Percentiles rank a stretch among this genome's conserved stretches.
These are phyloP conservation scores for Penicillium cosmopolitanum DNA, from an alignment of 495 filamentous ascomycete genomes.

Conservation along the genomic window DNA sequence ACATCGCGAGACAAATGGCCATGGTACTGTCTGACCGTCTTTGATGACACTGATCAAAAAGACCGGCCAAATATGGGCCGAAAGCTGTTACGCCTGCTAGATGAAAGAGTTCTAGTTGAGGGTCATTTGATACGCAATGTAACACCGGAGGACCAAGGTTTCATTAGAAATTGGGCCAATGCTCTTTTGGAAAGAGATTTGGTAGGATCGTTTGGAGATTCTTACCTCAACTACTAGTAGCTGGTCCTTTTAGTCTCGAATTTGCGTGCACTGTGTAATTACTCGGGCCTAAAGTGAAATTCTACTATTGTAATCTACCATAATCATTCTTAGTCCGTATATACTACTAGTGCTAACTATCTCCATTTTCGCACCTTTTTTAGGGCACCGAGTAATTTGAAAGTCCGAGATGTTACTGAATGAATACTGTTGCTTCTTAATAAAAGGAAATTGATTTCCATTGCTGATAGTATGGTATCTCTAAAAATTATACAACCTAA, in stretches of 20 bases:
- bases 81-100: not conserved
- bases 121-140: not conserved
- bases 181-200: not conserved
- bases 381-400: not conserved
- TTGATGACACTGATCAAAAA: not conserved
- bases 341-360: too few species aligned
- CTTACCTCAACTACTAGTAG: too few species aligned
- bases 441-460: not conserved
- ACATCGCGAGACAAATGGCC: not conserved
- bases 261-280: too few species aligned
- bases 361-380: not conserved
- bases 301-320: too few species aligned
- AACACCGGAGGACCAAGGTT: not conserved
- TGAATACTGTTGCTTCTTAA: not conserved
- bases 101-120: not conserved
- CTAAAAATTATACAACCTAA: conserved; percentile 7
- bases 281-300: too few species aligned
- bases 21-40: not conserved
- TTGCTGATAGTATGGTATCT: conserved; percentile 24
- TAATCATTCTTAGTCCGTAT: too few species aligned
- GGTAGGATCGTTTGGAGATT: not conserved
- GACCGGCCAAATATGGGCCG: not conserved
- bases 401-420: too few species aligned
- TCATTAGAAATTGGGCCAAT: not conserved
- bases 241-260: too few species aligned